Percentiles rank a stretch among this genome's conserved stretches.
Conservation (phyloP, 2,329 filamentous ascomycete species). For the Calonectria ilicicola region DNA sequence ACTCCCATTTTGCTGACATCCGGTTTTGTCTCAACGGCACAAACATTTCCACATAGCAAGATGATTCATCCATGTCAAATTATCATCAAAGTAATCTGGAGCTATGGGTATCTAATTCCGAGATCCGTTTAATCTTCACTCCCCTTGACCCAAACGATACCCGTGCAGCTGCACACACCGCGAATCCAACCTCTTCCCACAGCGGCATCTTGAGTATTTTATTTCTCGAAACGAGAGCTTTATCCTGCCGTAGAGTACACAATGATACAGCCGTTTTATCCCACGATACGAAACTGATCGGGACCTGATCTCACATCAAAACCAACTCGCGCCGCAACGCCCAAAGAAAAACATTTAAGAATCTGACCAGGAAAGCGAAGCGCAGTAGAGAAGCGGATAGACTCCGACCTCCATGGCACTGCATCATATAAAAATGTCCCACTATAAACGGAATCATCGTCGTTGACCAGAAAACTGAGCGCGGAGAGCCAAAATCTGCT, state of each 20-base stretch:
- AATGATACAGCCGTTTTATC: slow-evolving; percentile 1
- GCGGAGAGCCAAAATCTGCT: slow-evolving; percentile 83
- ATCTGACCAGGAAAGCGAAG: slow-evolving; percentile 1
- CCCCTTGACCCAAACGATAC: slow-evolving; percentile 3
- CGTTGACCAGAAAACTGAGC: slow-evolving; percentile 66
- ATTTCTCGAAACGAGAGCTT: neutral
- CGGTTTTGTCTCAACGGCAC: too few species aligned
- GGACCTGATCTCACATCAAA: slow-evolving; percentile 3
- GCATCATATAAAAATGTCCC: neutral
- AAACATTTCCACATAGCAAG: neutral
- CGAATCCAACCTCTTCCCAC: neutral
- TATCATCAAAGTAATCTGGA: slow-evolving; percentile 20
- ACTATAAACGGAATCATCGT: slow-evolving; percentile 42
- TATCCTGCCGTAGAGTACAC: neutral
- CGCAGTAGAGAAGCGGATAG: neutral
- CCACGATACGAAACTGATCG: neutral
- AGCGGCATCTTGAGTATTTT: neutral
- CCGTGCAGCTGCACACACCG: neutral
- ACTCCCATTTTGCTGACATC: neutral
- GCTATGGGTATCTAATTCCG: slow-evolving; percentile 27
- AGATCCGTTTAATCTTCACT: slow-evolving; percentile 19
- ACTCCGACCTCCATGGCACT: neutral
- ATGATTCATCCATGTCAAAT: neutral
- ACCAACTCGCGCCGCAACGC: slow-evolving; percentile 30
- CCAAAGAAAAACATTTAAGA: slow-evolving; percentile 26